Base-by-base conservation (phyloP, 192 early-diverging fungal genomes). In the Coemansia sp. region DNA sequence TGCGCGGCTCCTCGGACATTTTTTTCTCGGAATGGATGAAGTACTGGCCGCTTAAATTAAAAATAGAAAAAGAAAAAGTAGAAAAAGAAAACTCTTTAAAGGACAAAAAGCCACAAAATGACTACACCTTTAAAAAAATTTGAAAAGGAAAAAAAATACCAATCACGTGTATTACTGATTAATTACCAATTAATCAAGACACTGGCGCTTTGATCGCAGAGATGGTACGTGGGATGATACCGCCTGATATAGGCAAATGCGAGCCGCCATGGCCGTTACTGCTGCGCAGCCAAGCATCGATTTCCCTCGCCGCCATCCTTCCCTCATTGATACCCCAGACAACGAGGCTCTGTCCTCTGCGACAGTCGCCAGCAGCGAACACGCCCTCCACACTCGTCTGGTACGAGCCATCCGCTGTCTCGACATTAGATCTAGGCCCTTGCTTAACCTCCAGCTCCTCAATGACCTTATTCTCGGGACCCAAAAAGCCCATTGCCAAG, bases 271-370 rank as follows among this genome's bases (percentile, higher is more conserved):
- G 3, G 41, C 41, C 11, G 41, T 36, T 36, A 36, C 0, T 36
- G 7, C 90, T 92, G 76, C 87, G 88, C 72, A 99, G 76, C 76
- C 83, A 88, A 64, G 90, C 69, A 73, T 99, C 97, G 29, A 98
- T 87, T 76, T 98, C 94, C 37, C 96, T 87, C 10, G 97, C 97
- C 55, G 91, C 91, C 85, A 95, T 90, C 50, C 97, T 89, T 55
- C 97, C 97, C 80, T 99, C 97, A 78, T 96, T 97, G 81, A 99
- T 98, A 74, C 93, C 97, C 94, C 94, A 96, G 37, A 99, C 97
- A 73, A 99, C 94, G 60, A 99, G 81, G 36, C 87, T 90, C 87
- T 97, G 95, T 12, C 97, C 97, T 23, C 97, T 88, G 51, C 97
- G 91, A 80, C 94, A 96, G 86, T 99, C 97, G 69, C 97, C 97